Conservation (phyloP, 2,329 filamentous ascomycete genomes). For the Alternaria infectoria region DNA sequence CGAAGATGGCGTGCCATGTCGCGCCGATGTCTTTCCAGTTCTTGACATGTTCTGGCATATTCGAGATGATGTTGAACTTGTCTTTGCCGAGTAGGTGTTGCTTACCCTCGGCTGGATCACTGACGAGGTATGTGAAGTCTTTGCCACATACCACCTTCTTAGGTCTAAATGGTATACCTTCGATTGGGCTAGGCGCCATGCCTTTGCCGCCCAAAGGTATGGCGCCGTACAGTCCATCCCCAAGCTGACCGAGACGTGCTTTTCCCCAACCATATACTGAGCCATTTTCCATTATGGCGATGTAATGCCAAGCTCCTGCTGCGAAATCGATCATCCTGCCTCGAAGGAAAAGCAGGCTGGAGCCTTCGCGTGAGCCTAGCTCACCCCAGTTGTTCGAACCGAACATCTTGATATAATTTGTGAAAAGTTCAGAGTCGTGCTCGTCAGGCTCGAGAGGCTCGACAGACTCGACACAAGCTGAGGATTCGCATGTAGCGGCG, state of each 20-base stretch:
- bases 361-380: slow-evolving; percentile 10
- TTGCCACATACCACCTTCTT: slow-evolving; percentile 76
- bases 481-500: slow-evolving; percentile 35
- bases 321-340: slow-evolving; percentile 64
- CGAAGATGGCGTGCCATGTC: slow-evolving; percentile 82
- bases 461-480: slow-evolving; percentile 34
- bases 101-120: slow-evolving; percentile 60
- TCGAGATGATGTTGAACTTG: slow-evolving; percentile 71
- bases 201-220: no score
- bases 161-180: slow-evolving; percentile 65
- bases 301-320: slow-evolving; percentile 78
- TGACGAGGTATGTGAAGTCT: slow-evolving; percentile 81
- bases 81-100: slow-evolving; percentile 74
- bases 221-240: no score
- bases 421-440: no score
- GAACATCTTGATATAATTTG: slow-evolving; percentile 1
- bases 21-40: slow-evolving; percentile 74
- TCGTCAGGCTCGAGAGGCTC: no score
- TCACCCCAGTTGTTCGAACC: slow-evolving; percentile 38
- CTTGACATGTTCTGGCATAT: slow-evolving; percentile 60
- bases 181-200: no score
- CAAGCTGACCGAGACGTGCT: slow-evolving; percentile 83
- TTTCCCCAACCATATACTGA: slow-evolving; percentile 88
- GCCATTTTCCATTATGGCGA: slow-evolving; percentile 76
- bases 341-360: neutral